Percentiles rank a stretch among this genome's conserved stretches.
Evolutionary conservation across 2,329 filamentous ascomycete species (phyloP).

Genomic region (Neofusicoccum cordaticola): DNA sequence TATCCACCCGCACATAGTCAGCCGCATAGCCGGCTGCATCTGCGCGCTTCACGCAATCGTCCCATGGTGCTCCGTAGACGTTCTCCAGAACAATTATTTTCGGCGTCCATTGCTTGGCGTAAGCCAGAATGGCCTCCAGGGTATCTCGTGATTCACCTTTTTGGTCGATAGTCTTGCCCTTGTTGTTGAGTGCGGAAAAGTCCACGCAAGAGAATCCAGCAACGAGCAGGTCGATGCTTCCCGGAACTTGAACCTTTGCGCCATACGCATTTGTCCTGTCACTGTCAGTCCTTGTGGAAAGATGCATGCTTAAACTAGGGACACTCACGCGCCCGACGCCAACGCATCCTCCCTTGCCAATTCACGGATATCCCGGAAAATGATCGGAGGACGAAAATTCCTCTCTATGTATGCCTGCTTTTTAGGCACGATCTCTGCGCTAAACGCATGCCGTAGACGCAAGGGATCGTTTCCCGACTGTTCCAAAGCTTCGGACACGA

Average conservation of each 20-base stretch:
- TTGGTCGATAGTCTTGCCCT: slow-evolving; percentile 48
- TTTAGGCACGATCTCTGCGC: slow-evolving; percentile 45
- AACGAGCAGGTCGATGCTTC: slow-evolving; percentile 61
- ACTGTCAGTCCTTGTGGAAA: neutral
- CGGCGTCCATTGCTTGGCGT: slow-evolving; percentile 56
- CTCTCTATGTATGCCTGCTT: slow-evolving; percentile 50
- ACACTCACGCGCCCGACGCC: slow-evolving; percentile 28
- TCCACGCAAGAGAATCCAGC: slow-evolving; percentile 76
- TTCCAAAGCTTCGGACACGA: slow-evolving; percentile 44
- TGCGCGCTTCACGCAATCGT: slow-evolving; percentile 34
- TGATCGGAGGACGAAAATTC: slow-evolving; percentile 42
- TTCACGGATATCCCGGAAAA: slow-evolving; percentile 47
- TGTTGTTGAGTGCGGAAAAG: slow-evolving; percentile 64
- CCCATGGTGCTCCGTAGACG: slow-evolving; percentile 61
- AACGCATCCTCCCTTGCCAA: slow-evolving; percentile 47
- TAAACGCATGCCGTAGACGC: slow-evolving; percentile 41
- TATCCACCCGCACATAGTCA: slow-evolving; percentile 55
- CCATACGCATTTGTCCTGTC: slow-evolving; percentile 63
- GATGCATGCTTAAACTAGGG: neutral
- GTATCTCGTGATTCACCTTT: slow-evolving; percentile 65
- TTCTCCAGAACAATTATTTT: slow-evolving; percentile 71
- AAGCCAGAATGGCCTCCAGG: slow-evolving; percentile 60
- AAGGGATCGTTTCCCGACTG: slow-evolving; percentile 20
- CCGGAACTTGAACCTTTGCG: slow-evolving; percentile 55
- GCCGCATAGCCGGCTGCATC: slow-evolving; percentile 57